Base-by-base conservation (phyloP, 805 yeast species). In the Yarrowia porcina region DNA sequence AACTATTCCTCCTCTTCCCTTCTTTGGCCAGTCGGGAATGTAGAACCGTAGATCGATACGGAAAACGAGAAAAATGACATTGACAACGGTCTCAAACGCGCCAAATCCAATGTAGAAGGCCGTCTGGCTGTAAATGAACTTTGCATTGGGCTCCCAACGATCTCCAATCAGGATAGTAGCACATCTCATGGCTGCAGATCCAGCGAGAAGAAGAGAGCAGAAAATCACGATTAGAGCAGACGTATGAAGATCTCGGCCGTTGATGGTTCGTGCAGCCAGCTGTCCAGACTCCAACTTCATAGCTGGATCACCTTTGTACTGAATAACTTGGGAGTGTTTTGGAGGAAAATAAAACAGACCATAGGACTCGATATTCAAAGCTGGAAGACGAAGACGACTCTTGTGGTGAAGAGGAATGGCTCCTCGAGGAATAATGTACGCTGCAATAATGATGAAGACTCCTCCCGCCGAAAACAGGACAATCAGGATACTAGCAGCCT, bases 341-440 rank as follows among this genome's bases (percentile, higher is more conserved):
- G 47, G 49, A 5, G 61, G 61, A 72, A 79, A 88, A 73, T 88
- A 88, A 54, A 77, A 74, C n/a, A 86, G 79, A 20, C 75, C 69
- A 67, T 87, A 86, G 4, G 83, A 79, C 71, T 85, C 84, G 88
- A 84, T 93, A 93, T 88, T 82, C 85, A 85, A 35, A 92, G 90
- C 72, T 83, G 88, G 49, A 81, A n/a, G 73, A 72, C 28, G 66
- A 65, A 20, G 66, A 84, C 47, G 72, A 63, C 23, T 45, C 39
- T 17, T 63, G 66, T 35, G 49, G 12, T 35, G 45, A 2, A 36
- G 41, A 42, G 47, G 63, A 41, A 85, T 77, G 44, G 75, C 65
- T 9, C 88, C 82, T 21, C 90, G 84, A 64, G 81, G 81, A 67
- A 85, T 74, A 35, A 80, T 63, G 68, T 76, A 88, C 0, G 91